Percentiles rank a stretch among this genome's conserved stretches.
Conservation (phyloP, 768 basidiomycete species). For the Amanita inopinata region DNA sequence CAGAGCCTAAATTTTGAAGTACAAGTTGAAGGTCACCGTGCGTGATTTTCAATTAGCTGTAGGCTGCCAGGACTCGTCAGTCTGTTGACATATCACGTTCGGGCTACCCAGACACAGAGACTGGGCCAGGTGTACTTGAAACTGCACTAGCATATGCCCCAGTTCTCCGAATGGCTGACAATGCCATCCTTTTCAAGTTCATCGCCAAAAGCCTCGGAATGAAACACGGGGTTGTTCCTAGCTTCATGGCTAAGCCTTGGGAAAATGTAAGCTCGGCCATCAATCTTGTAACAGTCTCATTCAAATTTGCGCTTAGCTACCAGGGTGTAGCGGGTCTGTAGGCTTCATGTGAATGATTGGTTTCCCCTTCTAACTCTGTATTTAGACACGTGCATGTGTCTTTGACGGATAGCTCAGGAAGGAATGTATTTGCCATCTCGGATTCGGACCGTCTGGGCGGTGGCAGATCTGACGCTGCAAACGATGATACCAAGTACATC, state of each 20-base stretch:
- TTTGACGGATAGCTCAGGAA: slow-evolving; percentile 54
- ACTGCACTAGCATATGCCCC: slow-evolving; percentile 81
- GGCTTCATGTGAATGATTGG: neutral
- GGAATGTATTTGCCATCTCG: slow-evolving; percentile 71
- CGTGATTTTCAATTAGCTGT: slow-evolving; percentile 13
- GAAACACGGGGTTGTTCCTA: slow-evolving; percentile 80
- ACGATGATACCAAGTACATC: slow-evolving; percentile 76
- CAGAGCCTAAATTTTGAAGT: slow-evolving; percentile 62
- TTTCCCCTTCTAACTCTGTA: slow-evolving; percentile 1
- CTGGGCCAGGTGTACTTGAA: slow-evolving; percentile 82
- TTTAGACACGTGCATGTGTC: slow-evolving; percentile 87
- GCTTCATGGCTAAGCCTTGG: slow-evolving; percentile 99
- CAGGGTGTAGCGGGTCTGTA: slow-evolving; percentile 84
- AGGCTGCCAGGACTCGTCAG: neutral
- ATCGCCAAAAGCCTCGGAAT: slow-evolving; percentile 88
- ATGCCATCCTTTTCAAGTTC: slow-evolving; percentile 88
- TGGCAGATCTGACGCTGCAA: slow-evolving; percentile 63
- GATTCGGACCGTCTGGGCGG: slow-evolving; percentile 42
- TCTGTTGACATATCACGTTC: neutral
- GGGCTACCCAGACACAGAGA: slow-evolving; percentile 94
- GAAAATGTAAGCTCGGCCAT: slow-evolving; percentile 51
- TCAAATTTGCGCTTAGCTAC: slow-evolving; percentile 44
- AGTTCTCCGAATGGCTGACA: slow-evolving; percentile 79
- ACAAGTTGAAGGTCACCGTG: slow-evolving; percentile 81
- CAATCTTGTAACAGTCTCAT: neutral